Conservation (phyloP, 2,329 filamentous ascomycete species). For the Diplodia seriata region DNA sequence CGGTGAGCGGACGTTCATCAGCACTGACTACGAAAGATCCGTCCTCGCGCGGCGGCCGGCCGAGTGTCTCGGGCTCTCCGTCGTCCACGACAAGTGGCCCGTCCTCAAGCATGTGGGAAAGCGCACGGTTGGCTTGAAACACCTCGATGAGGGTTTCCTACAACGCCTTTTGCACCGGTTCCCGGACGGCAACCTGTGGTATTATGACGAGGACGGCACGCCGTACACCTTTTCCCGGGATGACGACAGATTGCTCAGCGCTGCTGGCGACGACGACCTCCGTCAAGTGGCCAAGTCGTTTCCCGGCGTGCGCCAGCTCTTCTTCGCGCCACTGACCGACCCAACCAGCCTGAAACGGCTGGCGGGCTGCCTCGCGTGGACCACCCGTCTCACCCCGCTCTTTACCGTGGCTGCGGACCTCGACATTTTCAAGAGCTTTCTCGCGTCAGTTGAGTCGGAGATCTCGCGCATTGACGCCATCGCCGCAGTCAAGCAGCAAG, state of each 20-base stretch:
- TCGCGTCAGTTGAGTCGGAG: slow-evolving; percentile 31
- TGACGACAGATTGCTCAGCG: slow-evolving; percentile 30
- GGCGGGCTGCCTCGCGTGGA: slow-evolving; percentile 36
- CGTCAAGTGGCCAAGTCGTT: slow-evolving; percentile 30
- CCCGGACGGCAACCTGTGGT: slow-evolving; percentile 35
- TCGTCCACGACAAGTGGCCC: neutral
- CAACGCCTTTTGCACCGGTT: slow-evolving; percentile 35
- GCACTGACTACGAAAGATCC: slow-evolving; percentile 11
- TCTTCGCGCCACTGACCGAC: slow-evolving; percentile 37
- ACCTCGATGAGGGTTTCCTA: slow-evolving; percentile 35
- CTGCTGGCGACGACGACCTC: slow-evolving; percentile 31
- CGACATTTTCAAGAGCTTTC: slow-evolving; percentile 32
- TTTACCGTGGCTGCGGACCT: slow-evolving; percentile 35
- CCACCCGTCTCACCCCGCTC: slow-evolving; percentile 27
- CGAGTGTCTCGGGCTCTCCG: neutral
- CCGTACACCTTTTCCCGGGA: slow-evolving; percentile 21
- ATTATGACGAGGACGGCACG: slow-evolving; percentile 14
- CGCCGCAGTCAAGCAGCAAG: slow-evolving; percentile 8
- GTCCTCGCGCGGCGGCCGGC: slow-evolving; percentile 10
- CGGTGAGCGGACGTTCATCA: slow-evolving; percentile 18
- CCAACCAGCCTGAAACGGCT: slow-evolving; percentile 35
- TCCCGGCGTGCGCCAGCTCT: slow-evolving; percentile 33
- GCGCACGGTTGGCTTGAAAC: slow-evolving; percentile 14
- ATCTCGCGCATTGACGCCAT: slow-evolving; percentile 16
- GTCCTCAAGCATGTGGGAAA: too few relatives aligned